Evolutionary conservation across 257 asterid species (phyloP).

Genomic region (Fraxinus cuspidata): DNA sequence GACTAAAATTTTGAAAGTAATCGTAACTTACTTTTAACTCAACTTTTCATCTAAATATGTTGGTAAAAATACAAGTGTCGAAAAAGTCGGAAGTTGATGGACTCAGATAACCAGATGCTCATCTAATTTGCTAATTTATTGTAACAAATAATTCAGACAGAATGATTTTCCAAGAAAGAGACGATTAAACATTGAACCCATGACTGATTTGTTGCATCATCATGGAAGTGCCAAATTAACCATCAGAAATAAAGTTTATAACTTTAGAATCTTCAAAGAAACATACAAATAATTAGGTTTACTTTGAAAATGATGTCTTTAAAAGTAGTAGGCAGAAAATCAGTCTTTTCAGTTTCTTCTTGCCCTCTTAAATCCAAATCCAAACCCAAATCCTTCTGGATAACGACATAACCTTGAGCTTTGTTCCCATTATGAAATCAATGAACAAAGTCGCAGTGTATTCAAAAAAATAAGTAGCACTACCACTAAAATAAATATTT

Average conservation of each 20-base stretch:
- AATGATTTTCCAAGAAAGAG: neutral
- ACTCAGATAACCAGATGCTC: neutral
- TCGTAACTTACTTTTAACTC: no score
- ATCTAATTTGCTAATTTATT: neutral
- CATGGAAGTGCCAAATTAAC: neutral
- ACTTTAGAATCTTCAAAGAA: neutral
- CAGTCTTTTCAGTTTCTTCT: slow-evolving; percentile 21
- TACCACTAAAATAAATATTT: no score
- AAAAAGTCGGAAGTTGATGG: neutral
- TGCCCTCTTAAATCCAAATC: neutral
- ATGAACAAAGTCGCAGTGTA: neutral
- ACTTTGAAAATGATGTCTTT: neutral
- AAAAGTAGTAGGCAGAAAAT: slow-evolving; percentile 9
- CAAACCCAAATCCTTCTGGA: slow-evolving; percentile 24
- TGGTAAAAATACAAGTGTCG: no score
- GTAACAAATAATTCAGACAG: neutral
- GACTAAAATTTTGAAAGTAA: neutral
- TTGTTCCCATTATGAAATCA: slow-evolving; percentile 51
- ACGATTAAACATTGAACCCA: neutral
- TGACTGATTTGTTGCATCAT: neutral
- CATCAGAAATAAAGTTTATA: neutral
- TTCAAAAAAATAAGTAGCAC: neutral
- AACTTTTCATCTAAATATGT: no score
- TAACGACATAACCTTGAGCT: slow-evolving; percentile 59
- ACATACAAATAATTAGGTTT: neutral